Evolutionary conservation across 2,329 filamentous ascomycete species (phyloP), one percentile per base, ranked within the genome.

Genomic region (Cryphonectria naterciae): DNA sequence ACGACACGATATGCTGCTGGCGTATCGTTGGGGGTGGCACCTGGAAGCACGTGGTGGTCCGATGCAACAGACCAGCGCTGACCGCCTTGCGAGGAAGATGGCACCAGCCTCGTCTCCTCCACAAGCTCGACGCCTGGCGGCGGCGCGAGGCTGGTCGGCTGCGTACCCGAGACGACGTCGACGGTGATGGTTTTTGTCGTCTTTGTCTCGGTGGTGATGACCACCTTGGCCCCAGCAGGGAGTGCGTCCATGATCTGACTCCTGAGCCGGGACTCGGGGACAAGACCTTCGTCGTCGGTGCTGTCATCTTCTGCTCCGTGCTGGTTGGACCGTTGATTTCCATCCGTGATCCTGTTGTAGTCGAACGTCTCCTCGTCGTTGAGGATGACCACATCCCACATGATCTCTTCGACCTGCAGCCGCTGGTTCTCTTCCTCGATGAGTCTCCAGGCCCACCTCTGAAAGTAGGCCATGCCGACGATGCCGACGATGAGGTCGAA

Each of bases 301-400:
- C 74, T 78, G 41, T 76, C 43, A 35, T 76, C 76, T 10, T 76
- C 46, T 61, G 71, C 75, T 5, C 77, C 79, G 65, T 80, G 79
- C 62, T 77, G 75, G 67, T 69, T 64, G 68, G 75, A 8, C 54
- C 54, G 15, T 15, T 32, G 37, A 66, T 79, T 77, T 6, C 73
- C 72, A 4, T 77, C 76, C 4, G 73, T 71, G 70, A 80, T 77
- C 5, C 76, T 74, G 2, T 78, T 78, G 63, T 80, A 79, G 1
- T 90, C 88, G 41, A 91, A 85, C 49, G 87, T 84, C 62, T 85
- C 83, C 11, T 87, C 87, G 75, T 89, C 84, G 71, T 87, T 85
- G 22, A 91, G 80, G 0, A 92, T 87, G 10, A 92, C 88, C 3
- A 91, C 86, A 75, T 92, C 90, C 89, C 90, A 92, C 11, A 92